Base-by-base conservation (phyloP, 176 grass and related monocot species). In the Zea luxurians region DNA sequence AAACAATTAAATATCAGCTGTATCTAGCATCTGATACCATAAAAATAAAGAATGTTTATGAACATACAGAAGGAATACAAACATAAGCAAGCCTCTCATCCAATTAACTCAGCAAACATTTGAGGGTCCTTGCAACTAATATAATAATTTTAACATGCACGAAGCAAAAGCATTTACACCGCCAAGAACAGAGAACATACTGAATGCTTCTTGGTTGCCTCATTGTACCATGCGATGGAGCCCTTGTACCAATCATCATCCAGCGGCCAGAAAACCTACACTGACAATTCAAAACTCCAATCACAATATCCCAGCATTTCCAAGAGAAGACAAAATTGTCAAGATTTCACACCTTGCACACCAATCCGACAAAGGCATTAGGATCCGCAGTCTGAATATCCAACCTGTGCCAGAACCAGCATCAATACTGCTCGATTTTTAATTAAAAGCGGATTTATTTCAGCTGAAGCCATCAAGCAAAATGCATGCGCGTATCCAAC, bases 161-260 rank as follows among this genome's bases (percentile, higher is more conserved):
- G 44, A 70, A 49, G 1, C 13, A 77, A 46, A 78, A 81, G 42
- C 50, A 77, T 71, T 77, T 76, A 62, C 58, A 57, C 10, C 37
- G 18, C 11, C 6, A 70, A 36, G 55, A 58, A 74, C 53, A 49
- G 48, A 65, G 43, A 61, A 49, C 90, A 75, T 99, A 99, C 92
- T 41, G 77, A 76, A 76, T 99, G 96, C 41, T 96, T 85, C 49
- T 87, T 96, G 35, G 78, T 85, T 27, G 64, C 52, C 62, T 83
- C 73, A 62, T 82, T 92, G 83, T 95, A 96, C 13, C 59, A 68
- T 2, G 65, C 70, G 64, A 99, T 66, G 27, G 86, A 90, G 71
- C 90, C 96, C 86, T 92, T 92, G 70, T 99, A 99, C 96, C 96
- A 99, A 55, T 95, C 89, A 83, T 95, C 88, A 74, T 99, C 96